These are phyloP conservation scores for Bipolaris sorokiniana DNA, from an alignment of 2,329 filamentous ascomycete genomes.

Conservation along the genomic window DNA sequence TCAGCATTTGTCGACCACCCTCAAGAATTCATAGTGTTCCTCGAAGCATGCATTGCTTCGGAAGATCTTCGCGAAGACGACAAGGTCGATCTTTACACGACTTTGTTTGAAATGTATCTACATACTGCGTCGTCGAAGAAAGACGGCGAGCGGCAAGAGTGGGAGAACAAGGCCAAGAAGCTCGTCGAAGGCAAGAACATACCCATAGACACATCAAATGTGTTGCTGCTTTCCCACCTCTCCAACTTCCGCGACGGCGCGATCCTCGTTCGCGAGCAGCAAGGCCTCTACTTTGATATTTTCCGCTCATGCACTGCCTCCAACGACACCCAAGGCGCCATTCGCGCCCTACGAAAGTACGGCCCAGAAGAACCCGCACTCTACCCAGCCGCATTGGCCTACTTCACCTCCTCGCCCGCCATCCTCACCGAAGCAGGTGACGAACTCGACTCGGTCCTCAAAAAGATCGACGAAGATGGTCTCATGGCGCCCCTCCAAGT, in stretches of 20 bases:
- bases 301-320: conserved; percentile 95
- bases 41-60: conserved; percentile 84
- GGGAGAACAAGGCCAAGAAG: conserved; percentile 89
- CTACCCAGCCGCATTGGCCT: conserved; percentile 89
- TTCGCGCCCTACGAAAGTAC: conserved; percentile 89
- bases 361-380: conserved; percentile 88
- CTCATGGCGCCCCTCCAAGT: conserved; percentile 97
- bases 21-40: conserved; percentile 87
- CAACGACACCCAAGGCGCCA: conserved; percentile 87
- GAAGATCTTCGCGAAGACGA: conserved; percentile 74
- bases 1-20: conserved; percentile 96
- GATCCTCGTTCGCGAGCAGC: conserved; percentile 90
- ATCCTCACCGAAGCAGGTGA: conserved; percentile 85
- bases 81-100: conserved; percentile 87
- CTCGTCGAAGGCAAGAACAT: conserved; percentile 80
- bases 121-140: conserved; percentile 82
- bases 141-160: conserved; percentile 72
- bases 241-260: conserved; percentile 90
- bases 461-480: conserved; percentile 86
- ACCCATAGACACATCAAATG: conserved; percentile 92
- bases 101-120: conserved; percentile 97
- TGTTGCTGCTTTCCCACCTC: conserved; percentile 88
- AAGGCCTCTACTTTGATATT: conserved; percentile 90
- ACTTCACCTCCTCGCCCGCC: conserved; percentile 84
- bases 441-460: conserved; percentile 79